phyloP scores from a whole-genome alignment of 2,329 filamentous ascomycete genomes.

The Eurotiales sp. region DNA sequence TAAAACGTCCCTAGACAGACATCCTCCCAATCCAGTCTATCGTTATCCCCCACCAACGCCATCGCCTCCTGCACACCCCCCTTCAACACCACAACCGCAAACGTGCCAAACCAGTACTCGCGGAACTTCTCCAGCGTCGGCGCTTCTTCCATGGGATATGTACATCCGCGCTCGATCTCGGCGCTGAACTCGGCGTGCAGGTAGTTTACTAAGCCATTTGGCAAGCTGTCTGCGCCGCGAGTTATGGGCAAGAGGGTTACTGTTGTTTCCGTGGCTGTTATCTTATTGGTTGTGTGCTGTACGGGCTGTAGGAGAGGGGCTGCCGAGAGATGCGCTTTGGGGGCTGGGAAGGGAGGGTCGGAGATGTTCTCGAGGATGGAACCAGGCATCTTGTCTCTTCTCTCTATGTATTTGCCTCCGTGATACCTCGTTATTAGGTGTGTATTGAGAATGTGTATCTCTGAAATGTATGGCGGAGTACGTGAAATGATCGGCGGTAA shows the following conservation, averaged over 20 bases:
- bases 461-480: no score
- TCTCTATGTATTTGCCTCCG: neutral
- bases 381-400: conserved; percentile 24
- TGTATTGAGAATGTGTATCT: neutral
- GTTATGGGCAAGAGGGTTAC: conserved; percentile 25
- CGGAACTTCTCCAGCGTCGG: conserved; percentile 29
- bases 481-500: no score
- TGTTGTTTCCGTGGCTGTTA: conserved; percentile 6
- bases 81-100: conserved; percentile 31
- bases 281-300: conserved; percentile 23
- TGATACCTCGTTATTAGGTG: neutral
- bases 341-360: conserved; percentile 25
- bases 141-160: conserved; percentile 37
- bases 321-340: conserved; percentile 15
- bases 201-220: conserved; percentile 23
- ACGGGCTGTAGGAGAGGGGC: conserved; percentile 23
- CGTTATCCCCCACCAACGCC: neutral
- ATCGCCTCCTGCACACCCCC: conserved; percentile 13
- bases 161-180: conserved; percentile 33
- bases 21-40: conserved; percentile 32
- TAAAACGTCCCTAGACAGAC: conserved; percentile 39
- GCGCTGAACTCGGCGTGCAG: conserved; percentile 32
- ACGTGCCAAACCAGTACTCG: conserved; percentile 38
- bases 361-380: conserved; percentile 33
- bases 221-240: conserved; percentile 22